phyloP scores from a whole-genome alignment of 257 asterid genomes.

The Jacaranda copaia region DNA sequence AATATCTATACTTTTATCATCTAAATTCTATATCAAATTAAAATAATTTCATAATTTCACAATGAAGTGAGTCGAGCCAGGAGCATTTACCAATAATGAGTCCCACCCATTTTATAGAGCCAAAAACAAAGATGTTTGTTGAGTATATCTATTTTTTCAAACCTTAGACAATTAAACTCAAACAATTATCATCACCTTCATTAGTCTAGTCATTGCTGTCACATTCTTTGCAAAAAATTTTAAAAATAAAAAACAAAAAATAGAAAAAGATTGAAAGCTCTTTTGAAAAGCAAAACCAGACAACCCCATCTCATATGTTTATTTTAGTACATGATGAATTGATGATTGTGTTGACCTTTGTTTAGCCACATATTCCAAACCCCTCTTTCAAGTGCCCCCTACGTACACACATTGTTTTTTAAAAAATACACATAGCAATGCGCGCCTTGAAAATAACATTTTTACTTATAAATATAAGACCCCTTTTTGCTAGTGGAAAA shows the following conservation, averaged over 20 bases:
- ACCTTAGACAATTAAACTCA: background rate
- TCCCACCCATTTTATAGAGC: no score
- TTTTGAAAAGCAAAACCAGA: constrained; percentile 42
- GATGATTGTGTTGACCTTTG: constrained; percentile 54
- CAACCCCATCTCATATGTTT: constrained; percentile 33
- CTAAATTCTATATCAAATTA: no score
- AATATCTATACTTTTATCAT: no score
- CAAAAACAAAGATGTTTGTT: background rate
- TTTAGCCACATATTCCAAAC: constrained; percentile 39
- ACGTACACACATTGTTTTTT: constrained; percentile 34
- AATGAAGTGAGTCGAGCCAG: no score
- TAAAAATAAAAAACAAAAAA: background rate
- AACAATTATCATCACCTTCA: background rate
- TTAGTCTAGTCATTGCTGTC: constrained; percentile 9
- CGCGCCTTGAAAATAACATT: constrained; percentile 29
- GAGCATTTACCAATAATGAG: no score
- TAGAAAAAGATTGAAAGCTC: background rate
- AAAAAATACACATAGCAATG: background rate
- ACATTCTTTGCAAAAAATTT: constrained; percentile 5
- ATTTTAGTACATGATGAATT: constrained; percentile 43
- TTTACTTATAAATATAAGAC: constrained; percentile 24
- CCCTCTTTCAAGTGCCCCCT: constrained; percentile 34
- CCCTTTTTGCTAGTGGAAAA: constrained; percentile 51
- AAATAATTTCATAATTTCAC: no score
- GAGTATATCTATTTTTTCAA: background rate